Evolutionary conservation across 331 rosid genomes (phyloP), one percentile per base, ranked within the genome.

Genomic region (Malus hybrid): DNA sequence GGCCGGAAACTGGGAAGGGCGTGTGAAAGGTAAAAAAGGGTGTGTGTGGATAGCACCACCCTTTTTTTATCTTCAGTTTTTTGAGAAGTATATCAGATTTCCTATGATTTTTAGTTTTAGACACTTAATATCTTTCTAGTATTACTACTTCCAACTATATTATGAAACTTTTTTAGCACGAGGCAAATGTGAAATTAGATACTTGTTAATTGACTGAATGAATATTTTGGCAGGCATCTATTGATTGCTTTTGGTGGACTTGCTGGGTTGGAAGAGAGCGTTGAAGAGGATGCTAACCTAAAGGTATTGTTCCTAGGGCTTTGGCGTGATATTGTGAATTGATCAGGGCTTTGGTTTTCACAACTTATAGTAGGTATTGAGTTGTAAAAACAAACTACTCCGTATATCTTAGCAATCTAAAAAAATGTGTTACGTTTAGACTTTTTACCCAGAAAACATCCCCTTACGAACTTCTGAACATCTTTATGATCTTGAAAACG

Each of bases 221-320:
- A n/a, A 61, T 75, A 31, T 69, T 71, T 81, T 83, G 71, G 67
- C 77, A 95, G 99, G 87, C 99, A 95, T 82, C 85, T 95, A 3
- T 77, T 92, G 77, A 95, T 95, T 84, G 89, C 99, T 74, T 95
- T 95, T 78, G 97, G 99, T 76, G 99, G 99, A 80, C 90, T 92
- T 83, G 97, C 99, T 80, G 99, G 99, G 70, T 88, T 95, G 86
- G 99, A 95, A 85, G 97, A 95, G 89, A 79, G 97, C 81, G 79
- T 90, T 28, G 99, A 95, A 84, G 99, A 95, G 89, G 99, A 95
- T 73, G 74, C 76, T 71, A 81, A 76, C 76, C 79, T 89, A 31
- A 90, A 92, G 96, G 97, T 92, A 86, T 60, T n/a, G 32, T 44
- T 15, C 62, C 3, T 74, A 44, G 31, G 59, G 16, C 50, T 66